These are phyloP conservation scores for Asparagopsis taxiformis DNA, from an alignment of 31 red algal genomes.

Conservation along the genomic window DNA sequence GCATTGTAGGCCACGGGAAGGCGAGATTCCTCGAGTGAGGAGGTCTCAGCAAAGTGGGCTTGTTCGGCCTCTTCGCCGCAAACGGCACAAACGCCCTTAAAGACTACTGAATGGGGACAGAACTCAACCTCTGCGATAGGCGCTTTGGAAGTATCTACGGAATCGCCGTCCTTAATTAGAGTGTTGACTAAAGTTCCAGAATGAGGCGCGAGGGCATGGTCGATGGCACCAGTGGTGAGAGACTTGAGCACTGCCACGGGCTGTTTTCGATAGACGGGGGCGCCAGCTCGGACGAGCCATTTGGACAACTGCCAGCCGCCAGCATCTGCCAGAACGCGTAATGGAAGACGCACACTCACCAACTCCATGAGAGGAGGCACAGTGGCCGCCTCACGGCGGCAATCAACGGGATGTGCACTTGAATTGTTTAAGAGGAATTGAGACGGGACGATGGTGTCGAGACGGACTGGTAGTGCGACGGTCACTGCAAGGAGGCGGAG, in stretches of 20 bases:
- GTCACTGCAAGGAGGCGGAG: too few relatives aligned
- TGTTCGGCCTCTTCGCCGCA: constrained; percentile 73
- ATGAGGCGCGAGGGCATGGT: constrained; percentile 13
- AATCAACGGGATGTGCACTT: too few relatives aligned
- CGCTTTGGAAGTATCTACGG: constrained; percentile 5
- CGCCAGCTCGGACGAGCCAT: constrained; percentile 29
- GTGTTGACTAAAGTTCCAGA: background rate
- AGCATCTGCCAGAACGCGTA: constrained; percentile 31
- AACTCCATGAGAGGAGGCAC: constrained; percentile 12
- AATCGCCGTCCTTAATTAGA: background rate
- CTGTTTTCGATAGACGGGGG: constrained; percentile 12
- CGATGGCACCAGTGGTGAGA: constrained; percentile 7
- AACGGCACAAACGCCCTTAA: constrained; percentile 80
- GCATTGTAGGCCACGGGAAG: constrained; percentile 74
- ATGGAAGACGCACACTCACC: constrained; percentile 31
- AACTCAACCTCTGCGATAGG: constrained; percentile 58
- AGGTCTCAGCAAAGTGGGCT: constrained; percentile 58
- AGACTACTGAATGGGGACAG: constrained; percentile 84
- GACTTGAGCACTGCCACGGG: constrained; percentile 8
- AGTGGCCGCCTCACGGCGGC: constrained; percentile 1
- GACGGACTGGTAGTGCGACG: too few relatives aligned
- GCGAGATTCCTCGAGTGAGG: constrained; percentile 1
- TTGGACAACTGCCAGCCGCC: constrained; percentile 21
- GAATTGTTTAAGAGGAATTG: too few relatives aligned
- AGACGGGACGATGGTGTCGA: too few relatives aligned